phyloP scores from a whole-genome alignment of 306 rosid genomes.

The Ormosia semicastrata region DNA sequence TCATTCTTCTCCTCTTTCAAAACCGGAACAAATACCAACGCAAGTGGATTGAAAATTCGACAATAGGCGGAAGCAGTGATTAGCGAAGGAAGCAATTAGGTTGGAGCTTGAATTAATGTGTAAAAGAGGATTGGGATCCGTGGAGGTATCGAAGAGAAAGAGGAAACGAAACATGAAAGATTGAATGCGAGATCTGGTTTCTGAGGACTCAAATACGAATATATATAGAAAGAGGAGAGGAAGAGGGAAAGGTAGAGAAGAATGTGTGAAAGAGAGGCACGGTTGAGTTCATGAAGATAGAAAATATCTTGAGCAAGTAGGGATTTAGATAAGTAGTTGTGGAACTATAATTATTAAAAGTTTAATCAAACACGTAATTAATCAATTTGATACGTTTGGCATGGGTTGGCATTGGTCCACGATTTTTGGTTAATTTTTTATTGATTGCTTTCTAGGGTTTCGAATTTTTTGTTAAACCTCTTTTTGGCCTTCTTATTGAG shows the following conservation, averaged over 20 bases:
- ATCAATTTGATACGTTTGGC: neutral
- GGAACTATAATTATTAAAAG: slow-evolving; percentile 25
- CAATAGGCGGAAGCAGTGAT: neutral
- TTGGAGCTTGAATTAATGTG: slow-evolving; percentile 3
- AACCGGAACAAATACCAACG: neutral
- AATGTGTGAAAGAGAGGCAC: neutral
- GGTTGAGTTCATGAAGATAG: neutral
- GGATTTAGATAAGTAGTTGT: slow-evolving; percentile 29
- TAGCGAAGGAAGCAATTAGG: neutral
- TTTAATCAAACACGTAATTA: neutral
- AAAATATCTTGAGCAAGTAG: slow-evolving; percentile 29
- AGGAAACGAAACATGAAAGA: neutral
- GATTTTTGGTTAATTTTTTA: neutral
- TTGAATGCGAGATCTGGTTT: slow-evolving; percentile 5
- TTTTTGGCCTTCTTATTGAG: neutral
- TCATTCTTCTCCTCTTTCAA: neutral
- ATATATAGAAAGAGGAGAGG: neutral
- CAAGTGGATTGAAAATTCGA: neutral
- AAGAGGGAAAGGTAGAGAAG: neutral
- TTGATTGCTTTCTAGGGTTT: neutral
- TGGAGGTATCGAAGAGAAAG: neutral
- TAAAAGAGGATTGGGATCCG: neutral
- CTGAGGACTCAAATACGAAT: neutral
- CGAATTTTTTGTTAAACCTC: neutral
- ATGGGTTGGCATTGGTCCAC: too few relatives aligned